Conservation (phyloP, 2,329 filamentous ascomycete species). For the Fusarium burgessii region DNA sequence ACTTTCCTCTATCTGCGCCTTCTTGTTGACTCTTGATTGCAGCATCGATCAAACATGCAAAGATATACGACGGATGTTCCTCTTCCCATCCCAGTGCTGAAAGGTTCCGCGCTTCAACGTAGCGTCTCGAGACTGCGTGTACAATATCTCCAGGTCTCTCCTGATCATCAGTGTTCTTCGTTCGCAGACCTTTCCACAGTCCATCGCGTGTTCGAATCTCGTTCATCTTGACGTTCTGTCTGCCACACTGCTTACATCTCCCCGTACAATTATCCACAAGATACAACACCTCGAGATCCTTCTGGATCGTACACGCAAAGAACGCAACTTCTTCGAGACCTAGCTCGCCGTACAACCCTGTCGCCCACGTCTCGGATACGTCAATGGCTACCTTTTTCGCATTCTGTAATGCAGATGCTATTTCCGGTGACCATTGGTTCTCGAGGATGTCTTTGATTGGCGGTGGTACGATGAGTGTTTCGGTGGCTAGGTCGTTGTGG, state of each 20-base stretch:
- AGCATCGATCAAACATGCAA: conserved; percentile 47
- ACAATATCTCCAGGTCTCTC: conserved; percentile 47
- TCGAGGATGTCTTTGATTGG: conserved; percentile 45
- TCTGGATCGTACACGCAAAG: conserved; percentile 48
- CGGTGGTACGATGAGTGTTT: conserved; percentile 34
- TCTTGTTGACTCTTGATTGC: conserved; percentile 50
- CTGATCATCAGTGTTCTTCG: conserved; percentile 26
- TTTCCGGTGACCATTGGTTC: conserved; percentile 47
- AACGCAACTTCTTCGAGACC: conserved; percentile 47
- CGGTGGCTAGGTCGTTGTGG: conserved; percentile 12
- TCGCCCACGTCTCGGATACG: conserved; percentile 44
- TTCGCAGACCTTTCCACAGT: conserved; percentile 41
- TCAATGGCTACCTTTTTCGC: conserved; percentile 48
- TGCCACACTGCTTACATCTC: conserved; percentile 41
- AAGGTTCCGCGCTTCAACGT: conserved; percentile 51
- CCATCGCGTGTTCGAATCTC: conserved; percentile 33
- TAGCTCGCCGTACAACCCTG: conserved; percentile 36
- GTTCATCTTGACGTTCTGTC: conserved; percentile 9
- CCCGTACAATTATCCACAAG: conserved; percentile 48
- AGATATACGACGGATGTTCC: conserved; percentile 48
- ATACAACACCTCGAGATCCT: conserved; percentile 48
- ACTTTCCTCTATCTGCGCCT: conserved; percentile 27
- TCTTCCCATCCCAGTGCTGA: conserved; percentile 49
- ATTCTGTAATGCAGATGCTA: conserved; percentile 42
- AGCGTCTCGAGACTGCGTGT: conserved; percentile 46